Conservation (phyloP, 1,284 basidiomycete genomes). For the Cryptococcus wingfieldii region DNA sequence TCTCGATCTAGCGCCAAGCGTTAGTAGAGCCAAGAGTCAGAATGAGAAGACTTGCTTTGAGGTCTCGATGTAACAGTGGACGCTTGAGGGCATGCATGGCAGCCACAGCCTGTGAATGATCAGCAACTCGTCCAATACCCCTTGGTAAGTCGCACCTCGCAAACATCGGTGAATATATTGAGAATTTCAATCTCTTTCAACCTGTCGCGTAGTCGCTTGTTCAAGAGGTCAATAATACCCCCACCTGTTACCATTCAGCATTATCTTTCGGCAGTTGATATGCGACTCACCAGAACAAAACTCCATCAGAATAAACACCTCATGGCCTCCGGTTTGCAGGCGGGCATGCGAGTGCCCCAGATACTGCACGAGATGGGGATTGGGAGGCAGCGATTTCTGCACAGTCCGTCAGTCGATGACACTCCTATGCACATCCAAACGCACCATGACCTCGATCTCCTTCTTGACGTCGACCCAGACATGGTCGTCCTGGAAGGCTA, state of each 20-base stretch:
- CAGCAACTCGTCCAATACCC: neutral
- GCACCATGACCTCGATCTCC: conserved; percentile 97
- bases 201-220: conserved; percentile 86
- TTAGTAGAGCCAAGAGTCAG: neutral
- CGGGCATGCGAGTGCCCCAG: conserved; percentile 69
- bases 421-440: conserved; percentile 35
- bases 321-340: conserved; percentile 75
- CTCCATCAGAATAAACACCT: conserved; percentile 99
- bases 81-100: conserved; percentile 89
- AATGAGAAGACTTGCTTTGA: conserved; percentile 56
- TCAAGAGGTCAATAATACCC: conserved; percentile 99
- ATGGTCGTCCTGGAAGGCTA: conserved; percentile 84
- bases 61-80: conserved; percentile 88
- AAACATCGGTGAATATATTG: conserved; percentile 94
- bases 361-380: conserved; percentile 42
- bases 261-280: neutral
- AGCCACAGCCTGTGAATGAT: conserved; percentile 59
- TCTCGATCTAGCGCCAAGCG: conserved; percentile 64
- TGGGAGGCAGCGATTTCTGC: conserved; percentile 37
- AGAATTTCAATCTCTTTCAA: conserved; percentile 93
- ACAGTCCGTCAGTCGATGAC: neutral
- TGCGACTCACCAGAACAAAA: conserved; percentile 65
- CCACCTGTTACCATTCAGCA: conserved; percentile 58
- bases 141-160: conserved; percentile 54
- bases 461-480: conserved; percentile 93